phyloP scores from a whole-genome alignment of 2,329 filamentous ascomycete genomes.

The Penicillium brevicompactum region DNA sequence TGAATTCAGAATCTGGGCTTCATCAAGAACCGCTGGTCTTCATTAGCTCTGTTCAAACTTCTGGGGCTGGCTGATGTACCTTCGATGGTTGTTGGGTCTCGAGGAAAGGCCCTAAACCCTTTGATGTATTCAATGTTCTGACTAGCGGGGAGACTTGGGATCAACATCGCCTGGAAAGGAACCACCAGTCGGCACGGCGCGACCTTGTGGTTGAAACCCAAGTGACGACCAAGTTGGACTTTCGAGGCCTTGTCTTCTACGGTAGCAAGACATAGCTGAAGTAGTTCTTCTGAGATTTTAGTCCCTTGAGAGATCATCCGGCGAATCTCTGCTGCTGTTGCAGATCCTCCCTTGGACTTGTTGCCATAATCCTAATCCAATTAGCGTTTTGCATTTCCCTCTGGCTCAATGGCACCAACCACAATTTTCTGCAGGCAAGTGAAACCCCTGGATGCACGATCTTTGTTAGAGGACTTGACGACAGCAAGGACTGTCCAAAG shows the following conservation, averaged over 20 bases:
- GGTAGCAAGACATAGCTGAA: conserved; percentile 78
- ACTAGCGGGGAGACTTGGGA: conserved; percentile 73
- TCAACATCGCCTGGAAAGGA: conserved; percentile 81
- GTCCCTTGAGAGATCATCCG: conserved; percentile 76
- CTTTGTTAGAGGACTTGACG: conserved; percentile 74
- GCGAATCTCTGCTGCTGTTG: conserved; percentile 62
- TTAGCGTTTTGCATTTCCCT: conserved; percentile 14
- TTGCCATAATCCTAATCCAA: conserved; percentile 52
- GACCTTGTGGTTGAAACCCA: conserved; percentile 80
- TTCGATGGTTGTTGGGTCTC: conserved; percentile 80
- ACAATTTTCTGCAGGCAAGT: conserved; percentile 45
- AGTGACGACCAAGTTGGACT: conserved; percentile 74
- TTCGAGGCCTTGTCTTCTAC: conserved; percentile 69
- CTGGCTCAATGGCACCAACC: conserved; percentile 23
- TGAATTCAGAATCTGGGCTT: conserved; percentile 87
- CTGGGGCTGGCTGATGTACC: conserved; percentile 32
- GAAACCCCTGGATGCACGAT: conserved; percentile 62
- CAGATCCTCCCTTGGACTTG: conserved; percentile 45
- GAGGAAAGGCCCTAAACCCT: conserved; percentile 79
- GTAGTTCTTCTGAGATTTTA: conserved; percentile 77
- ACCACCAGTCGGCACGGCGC: conserved; percentile 86
- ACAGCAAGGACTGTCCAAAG: conserved; percentile 90
- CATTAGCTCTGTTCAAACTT: conserved; percentile 16
- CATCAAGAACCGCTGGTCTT: conserved; percentile 68
- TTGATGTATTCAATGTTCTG: conserved; percentile 70